A percentile compares a stretch with the other conserved stretches of the same genome.
These are phyloP conservation scores for Vitis rotundifolia DNA, from an alignment of 164 flowering plant genomes.

Conservation along the genomic window DNA sequence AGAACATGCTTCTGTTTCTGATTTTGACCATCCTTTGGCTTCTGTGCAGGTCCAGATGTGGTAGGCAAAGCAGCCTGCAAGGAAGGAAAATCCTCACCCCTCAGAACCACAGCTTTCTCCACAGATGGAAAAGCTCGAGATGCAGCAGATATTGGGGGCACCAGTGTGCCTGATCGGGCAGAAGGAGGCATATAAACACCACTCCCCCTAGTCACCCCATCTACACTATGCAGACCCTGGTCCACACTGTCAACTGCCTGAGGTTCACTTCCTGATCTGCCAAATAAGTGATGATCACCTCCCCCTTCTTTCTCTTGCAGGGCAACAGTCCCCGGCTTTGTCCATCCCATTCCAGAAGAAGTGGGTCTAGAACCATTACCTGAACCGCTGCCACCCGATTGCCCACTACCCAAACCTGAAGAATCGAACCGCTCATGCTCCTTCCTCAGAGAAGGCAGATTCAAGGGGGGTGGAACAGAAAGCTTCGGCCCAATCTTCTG, in stretches of 20 bases:
- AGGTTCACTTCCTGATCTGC: no score
- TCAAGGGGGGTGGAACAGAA: slow-evolving; percentile 99
- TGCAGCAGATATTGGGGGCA: slow-evolving; percentile 21
- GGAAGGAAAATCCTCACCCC: slow-evolving; percentile 97
- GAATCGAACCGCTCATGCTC: slow-evolving; percentile 87
- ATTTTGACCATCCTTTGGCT: slow-evolving; percentile 50
- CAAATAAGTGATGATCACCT: slow-evolving; percentile 18
- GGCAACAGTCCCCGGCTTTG: slow-evolving; percentile 54
- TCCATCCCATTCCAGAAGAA: slow-evolving; percentile 87
- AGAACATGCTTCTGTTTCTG: slow-evolving; percentile 58
- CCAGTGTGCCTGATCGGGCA: slow-evolving; percentile 35
- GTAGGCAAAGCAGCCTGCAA: slow-evolving; percentile 64
- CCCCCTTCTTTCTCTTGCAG: slow-evolving; percentile 48
- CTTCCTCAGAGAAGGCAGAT: slow-evolving; percentile 83
- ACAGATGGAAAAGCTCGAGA: slow-evolving; percentile 16
- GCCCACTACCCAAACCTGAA: slow-evolving; percentile 45
- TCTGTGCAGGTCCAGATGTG: slow-evolving; percentile 44
- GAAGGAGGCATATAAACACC: slow-evolving; percentile 69
- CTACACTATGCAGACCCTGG: slow-evolving; percentile 18
- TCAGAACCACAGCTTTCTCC: slow-evolving; percentile 65
- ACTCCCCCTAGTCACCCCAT: slow-evolving; percentile 28
- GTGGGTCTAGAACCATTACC: slow-evolving; percentile 68
- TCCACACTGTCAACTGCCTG: slow-evolving; percentile 18
- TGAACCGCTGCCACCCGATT: slow-evolving; percentile 42
- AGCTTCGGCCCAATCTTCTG: slow-evolving; percentile 73